Percentiles rank a stretch among this genome's conserved stretches.
Conservation (phyloP, 2,329 filamentous ascomycete genomes). For the Xylaria sp. region DNA sequence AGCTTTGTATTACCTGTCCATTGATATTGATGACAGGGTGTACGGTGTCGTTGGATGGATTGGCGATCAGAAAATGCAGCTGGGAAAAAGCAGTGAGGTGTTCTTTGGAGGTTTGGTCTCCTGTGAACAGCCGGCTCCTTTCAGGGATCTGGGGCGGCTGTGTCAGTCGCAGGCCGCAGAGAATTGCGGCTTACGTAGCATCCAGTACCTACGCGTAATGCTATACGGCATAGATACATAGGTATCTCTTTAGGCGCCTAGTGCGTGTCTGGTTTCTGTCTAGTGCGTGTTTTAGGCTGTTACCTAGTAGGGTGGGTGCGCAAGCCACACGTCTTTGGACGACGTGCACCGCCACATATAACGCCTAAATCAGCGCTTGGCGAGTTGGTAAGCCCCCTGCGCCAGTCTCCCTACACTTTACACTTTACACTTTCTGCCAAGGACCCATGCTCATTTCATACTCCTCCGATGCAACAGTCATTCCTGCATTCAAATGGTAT, state of each 20-base stretch:
- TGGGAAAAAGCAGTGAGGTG: constrained; percentile 26
- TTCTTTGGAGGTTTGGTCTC: constrained; percentile 31
- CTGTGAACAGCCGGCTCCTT: constrained; percentile 21
- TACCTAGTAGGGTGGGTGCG: constrained; percentile 7
- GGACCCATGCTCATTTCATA: constrained; percentile 1
- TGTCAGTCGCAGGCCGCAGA: constrained; percentile 19
- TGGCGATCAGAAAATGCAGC: constrained; percentile 1
- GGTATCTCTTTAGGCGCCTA: background rate
- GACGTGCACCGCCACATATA: constrained; percentile 22
- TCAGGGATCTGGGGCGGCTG: constrained; percentile 25
- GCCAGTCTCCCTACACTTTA: background rate
- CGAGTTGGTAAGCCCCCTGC: background rate
- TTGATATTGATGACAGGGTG: constrained; percentile 16
- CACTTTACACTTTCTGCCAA: no score
- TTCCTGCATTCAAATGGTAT: background rate
- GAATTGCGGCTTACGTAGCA: constrained; percentile 15
- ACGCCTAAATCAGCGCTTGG: background rate
- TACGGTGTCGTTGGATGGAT: background rate
- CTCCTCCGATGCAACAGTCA: background rate
- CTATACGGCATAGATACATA: constrained; percentile 7
- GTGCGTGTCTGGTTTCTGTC: background rate
- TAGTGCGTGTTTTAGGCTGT: constrained; percentile 6
- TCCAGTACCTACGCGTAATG: constrained; percentile 16
- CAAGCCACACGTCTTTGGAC: constrained; percentile 21
- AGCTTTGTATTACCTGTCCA: constrained; percentile 24